A percentile compares a stretch with the other conserved stretches of the same genome.
phyloP scores from a whole-genome alignment of 495 filamentous ascomycete species.

The Talaromyces borbonicus region DNA sequence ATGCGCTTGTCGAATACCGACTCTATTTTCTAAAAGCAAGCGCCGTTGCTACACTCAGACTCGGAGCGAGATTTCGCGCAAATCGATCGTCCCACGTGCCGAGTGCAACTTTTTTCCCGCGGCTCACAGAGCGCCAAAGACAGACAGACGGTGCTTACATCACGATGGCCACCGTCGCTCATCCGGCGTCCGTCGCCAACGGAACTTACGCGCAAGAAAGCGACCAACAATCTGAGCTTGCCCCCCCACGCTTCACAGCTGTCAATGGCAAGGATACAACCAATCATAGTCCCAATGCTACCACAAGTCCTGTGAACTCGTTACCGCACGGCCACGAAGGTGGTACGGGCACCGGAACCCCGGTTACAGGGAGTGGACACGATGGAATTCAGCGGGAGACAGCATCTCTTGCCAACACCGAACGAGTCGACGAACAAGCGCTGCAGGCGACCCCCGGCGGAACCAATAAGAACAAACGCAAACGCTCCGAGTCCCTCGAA shows the following conservation, averaged over 20 bases:
- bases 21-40: too few relatives aligned
- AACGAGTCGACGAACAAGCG: constrained; percentile 19
- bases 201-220: constrained; percentile 26
- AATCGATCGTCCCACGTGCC: too few relatives aligned
- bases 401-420: constrained; percentile 5
- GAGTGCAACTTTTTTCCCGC: too few relatives aligned
- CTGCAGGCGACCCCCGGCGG: constrained; percentile 11
- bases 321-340: too few relatives aligned
- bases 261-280: constrained; percentile 39
- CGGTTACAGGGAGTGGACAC: too few relatives aligned
- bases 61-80: too few relatives aligned
- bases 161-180: constrained; percentile 36
- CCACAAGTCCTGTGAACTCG: constrained; percentile 8
- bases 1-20: too few relatives aligned
- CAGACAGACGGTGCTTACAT: background rate
- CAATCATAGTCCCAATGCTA: constrained; percentile 7
- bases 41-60: too few relatives aligned
- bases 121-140: constrained; percentile 1
- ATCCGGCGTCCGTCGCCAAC: constrained; percentile 25
- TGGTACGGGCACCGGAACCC: too few relatives aligned
- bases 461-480: constrained; percentile 26
- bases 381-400: constrained; percentile 15
- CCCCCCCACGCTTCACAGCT: constrained; percentile 43
- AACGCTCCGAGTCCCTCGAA: constrained; percentile 30
- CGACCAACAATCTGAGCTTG: constrained; percentile 34